phyloP scores from a whole-genome alignment of 495 filamentous ascomycete genomes.

The Arthonia radiata region DNA sequence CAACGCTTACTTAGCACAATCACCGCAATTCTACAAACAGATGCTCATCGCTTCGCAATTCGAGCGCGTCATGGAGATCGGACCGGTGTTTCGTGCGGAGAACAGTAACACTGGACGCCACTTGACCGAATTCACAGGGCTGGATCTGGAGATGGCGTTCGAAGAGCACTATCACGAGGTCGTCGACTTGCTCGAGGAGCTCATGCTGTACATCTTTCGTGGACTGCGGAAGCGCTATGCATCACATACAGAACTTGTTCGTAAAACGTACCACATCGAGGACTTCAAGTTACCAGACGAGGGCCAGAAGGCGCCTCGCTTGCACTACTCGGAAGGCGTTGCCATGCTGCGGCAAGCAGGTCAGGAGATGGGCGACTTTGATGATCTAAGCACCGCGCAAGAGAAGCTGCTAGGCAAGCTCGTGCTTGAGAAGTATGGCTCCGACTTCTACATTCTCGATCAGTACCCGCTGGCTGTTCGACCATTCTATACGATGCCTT shows the following conservation, averaged over 20 bases:
- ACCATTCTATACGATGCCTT: conserved; percentile 77
- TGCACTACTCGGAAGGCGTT: conserved; percentile 72
- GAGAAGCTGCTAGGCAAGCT: conserved; percentile 79
- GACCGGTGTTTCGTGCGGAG: conserved; percentile 20
- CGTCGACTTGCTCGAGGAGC: conserved; percentile 15
- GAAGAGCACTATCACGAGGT: conserved; percentile 22
- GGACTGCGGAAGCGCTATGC: conserved; percentile 14
- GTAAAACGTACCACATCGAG: conserved; percentile 16
- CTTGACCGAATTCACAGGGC: conserved; percentile 20
- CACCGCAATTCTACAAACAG: conserved; percentile 22
- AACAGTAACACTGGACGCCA: conserved; percentile 21
- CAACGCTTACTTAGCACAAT: conserved; percentile 18
- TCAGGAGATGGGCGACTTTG: conserved; percentile 40
- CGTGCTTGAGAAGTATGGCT: conserved; percentile 57
- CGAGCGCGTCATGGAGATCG: conserved; percentile 19
- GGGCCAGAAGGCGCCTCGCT: conserved; percentile 54
- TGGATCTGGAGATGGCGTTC: conserved; percentile 23
- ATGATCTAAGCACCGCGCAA: conserved; percentile 62
- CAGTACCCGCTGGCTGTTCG: conserved; percentile 69
- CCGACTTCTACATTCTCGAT: conserved; percentile 82
- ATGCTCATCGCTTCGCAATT: conserved; percentile 18
- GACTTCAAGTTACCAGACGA: conserved; percentile 25
- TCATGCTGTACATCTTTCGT: conserved; percentile 21
- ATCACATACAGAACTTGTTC: conserved; percentile 17
- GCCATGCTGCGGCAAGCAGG: conserved; percentile 58